Conservation (phyloP, 306 rosid genomes). For the Castanea crenata region DNA sequence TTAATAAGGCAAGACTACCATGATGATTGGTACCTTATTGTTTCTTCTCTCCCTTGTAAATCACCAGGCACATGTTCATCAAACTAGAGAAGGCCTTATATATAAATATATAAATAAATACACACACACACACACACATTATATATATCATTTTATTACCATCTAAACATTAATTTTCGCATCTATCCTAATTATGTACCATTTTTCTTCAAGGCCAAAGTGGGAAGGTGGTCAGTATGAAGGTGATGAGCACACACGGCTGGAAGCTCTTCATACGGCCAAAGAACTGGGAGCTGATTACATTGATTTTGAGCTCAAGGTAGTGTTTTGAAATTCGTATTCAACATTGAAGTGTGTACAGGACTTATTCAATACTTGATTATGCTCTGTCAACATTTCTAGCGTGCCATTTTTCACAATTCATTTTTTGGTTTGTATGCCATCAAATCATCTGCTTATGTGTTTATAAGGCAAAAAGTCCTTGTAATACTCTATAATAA, state of each 20-base stretch:
- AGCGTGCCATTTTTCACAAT: background rate
- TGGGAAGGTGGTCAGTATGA: slow-evolving; percentile 33
- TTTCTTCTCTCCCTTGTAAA: background rate
- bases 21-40: background rate
- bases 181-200: background rate
- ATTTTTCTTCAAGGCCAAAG: slow-evolving; percentile 18
- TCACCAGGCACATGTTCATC: background rate
- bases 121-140: no score
- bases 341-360: background rate
- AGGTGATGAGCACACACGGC: slow-evolving; percentile 23
- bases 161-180: background rate
- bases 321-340: background rate
- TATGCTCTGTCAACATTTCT: background rate
- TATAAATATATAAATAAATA: no score
- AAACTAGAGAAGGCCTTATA: background rate
- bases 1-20: background rate
- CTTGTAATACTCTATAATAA: background rate
- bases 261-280: slow-evolving; percentile 33
- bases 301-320: slow-evolving; percentile 43
- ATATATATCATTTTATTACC: background rate
- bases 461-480: background rate
- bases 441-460: no score
- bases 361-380: background rate
- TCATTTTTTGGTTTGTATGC: background rate
- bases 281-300: slow-evolving; percentile 46